These are phyloP conservation scores for Nidula niveotomentosa DNA, from an alignment of 1,284 basidiomycete species.

Conservation along the genomic window DNA sequence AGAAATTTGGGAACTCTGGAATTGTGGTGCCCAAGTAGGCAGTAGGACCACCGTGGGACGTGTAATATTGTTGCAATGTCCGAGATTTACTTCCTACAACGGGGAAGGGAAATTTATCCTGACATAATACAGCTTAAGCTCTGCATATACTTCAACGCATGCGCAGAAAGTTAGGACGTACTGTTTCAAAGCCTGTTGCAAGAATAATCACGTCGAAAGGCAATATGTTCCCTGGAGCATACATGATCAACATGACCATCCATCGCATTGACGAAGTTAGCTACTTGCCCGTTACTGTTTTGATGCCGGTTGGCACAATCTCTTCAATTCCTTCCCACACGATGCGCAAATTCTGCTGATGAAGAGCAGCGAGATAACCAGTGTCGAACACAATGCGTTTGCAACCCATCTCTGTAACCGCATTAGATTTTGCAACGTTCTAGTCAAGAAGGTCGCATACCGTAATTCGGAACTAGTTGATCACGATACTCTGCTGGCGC, in stretches of 20 bases:
- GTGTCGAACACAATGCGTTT: conserved; percentile 25
- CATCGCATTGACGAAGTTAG: not conserved
- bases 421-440: not conserved
- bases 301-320: conserved; percentile 17
- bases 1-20: conserved; percentile 37
- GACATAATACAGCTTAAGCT: too few relatives aligned
- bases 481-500: conserved; percentile 40
- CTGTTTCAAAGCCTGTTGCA: not conserved
- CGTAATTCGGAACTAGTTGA: conserved; percentile 39
- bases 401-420: conserved; percentile 22
- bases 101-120: not conserved
- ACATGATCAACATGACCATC: too few relatives aligned
- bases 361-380: conserved; percentile 21
- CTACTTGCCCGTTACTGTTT: not conserved
- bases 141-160: too few relatives aligned
- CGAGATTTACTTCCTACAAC: conserved; percentile 14
- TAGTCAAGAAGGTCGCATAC: conserved; percentile 20
- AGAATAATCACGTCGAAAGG: not conserved
- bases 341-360: conserved; percentile 24
- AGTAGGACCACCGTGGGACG: conserved; percentile 26
- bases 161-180: not conserved
- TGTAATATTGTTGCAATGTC: conserved; percentile 31
- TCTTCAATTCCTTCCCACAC: conserved; percentile 18
- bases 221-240: not conserved
- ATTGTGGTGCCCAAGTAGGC: conserved; percentile 34